Evolutionary conservation across 805 yeast genomes (phyloP), one percentile per base, ranked within the genome.

Genomic region (Wickerhamomyces sydowiorum): DNA sequence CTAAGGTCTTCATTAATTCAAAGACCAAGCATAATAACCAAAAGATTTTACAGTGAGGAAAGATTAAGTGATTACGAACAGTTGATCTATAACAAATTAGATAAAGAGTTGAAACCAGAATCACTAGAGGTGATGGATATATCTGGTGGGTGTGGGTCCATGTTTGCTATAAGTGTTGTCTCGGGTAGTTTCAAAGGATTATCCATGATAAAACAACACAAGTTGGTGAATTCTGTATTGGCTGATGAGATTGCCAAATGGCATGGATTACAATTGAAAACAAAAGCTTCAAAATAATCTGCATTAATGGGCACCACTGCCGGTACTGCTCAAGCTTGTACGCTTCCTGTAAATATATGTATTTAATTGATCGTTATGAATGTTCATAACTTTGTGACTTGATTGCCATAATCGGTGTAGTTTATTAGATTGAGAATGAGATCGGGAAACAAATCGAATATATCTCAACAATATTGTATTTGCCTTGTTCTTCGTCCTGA

Each of bases 111-210:
- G 37, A 50, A 67, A 7, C 97, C 99, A 2, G 60, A 65, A 24
- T 64, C 62, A 28, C 65, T 90, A 36, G 70, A 72, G 22, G 97
- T 91, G 7, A 69, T 72, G 49, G 98, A 91, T 59, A 80, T 91
- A 8, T 82, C 93, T 22, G 98, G 91, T 17, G 99, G 99, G 1
- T 93, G 99, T 65, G 99, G 99, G 1, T 89, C 97, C 7, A 93
- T 93, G 99, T 93, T 88, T 65, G 88, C 96, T 37, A 91, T 93
- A 39, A 67, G 72, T 44, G 76, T 93, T 15, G 84, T 80, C 36
- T 80, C 93, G 41, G 71, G 69, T 2, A 67, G 77, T 54, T 93
- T 93, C 65, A 78, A 84, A 52, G 96, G 96, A 0, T 57, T 86
- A 35, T 69, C 86, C 1, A 87, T 87, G 80, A 73, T 93, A 50